Conservation (phyloP, 2,329 filamentous ascomycete genomes). For the Hymenoscyphus linearis region DNA sequence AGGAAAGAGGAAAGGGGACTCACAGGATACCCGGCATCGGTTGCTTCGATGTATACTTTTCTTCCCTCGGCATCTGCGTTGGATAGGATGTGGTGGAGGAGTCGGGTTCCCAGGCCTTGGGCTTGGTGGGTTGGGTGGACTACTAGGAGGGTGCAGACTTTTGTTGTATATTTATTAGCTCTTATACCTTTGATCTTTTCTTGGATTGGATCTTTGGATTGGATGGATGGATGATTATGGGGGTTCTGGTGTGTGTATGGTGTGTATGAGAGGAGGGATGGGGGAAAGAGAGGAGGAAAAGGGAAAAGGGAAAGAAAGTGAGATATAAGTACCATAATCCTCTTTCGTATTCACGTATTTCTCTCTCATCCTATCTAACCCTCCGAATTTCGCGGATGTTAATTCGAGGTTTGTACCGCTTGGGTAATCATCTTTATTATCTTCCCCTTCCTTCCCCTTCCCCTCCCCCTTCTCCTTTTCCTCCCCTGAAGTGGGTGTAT, state of each 20-base stretch:
- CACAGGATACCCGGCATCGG: constrained; percentile 28
- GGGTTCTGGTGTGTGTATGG: too few relatives aligned
- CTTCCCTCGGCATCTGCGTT: constrained; percentile 33
- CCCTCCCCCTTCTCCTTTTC: constrained; percentile 6
- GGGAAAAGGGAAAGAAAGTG: constrained; percentile 1
- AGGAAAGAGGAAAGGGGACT: not conserved
- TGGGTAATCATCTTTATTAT: constrained; percentile 23
- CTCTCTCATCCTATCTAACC: constrained; percentile 24
- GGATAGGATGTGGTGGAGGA: constrained; percentile 34
- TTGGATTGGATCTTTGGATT: too few relatives aligned
- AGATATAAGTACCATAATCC: constrained; percentile 37
- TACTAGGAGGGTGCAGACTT: constrained; percentile 35
- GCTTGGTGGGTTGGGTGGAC: constrained; percentile 34
- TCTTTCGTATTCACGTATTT: constrained; percentile 30
- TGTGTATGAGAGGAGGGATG: not conserved
- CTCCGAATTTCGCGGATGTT: constrained; percentile 30
- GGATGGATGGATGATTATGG: too few relatives aligned
- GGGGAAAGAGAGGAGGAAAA: not conserved
- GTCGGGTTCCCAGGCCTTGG: constrained; percentile 33
- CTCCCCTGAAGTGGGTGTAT: constrained; percentile 21
- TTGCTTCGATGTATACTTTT: constrained; percentile 37
- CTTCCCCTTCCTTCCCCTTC: constrained; percentile 2
- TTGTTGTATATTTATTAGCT: constrained; percentile 4
- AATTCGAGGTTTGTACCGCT: constrained; percentile 30
- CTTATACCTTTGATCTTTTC: not conserved